Base-by-base conservation (phyloP, 805 yeast genomes). In the Kodamaea laetipori region DNA sequence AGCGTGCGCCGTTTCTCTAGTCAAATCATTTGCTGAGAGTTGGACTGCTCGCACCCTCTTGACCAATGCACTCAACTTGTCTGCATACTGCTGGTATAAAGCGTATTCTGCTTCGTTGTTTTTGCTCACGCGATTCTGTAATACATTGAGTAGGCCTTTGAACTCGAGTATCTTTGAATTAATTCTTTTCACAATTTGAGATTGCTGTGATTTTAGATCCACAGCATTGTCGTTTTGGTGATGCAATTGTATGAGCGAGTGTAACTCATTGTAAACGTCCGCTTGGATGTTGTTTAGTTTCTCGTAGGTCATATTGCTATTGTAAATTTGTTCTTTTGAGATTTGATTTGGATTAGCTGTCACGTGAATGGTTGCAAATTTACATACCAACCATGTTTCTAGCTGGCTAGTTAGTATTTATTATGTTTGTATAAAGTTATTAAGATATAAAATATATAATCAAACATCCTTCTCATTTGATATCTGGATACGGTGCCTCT, bases 31-130 rank as follows among this genome's bases (percentile, higher is more conserved):
- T 4, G 65, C 54, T 12, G 48, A 45, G 30, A 69, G 41, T 43
- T 67, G 73, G 8, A 59, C 50, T 7, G 61, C 53, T 43, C 63
- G 59, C 4, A 67, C 57, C 32, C 58, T 50, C 4, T 41, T 37
- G 37, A 56, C 59, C 27, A 69, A 49, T 7, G 56, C 44, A 8
- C 26, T 19, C 24, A 41, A 32, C 45, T 35, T 41, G 13, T 36
- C 40, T 16, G 16, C 37, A 17, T 41, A 41, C 17, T 34, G 30
- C 19, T 32, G 27, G 37, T 28, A 30, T 18, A 33, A 11, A 24
- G 33, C 26, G 6, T 5, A 17, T 18, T 37, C 37, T 15, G 27
- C 30, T 31, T 35, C 26, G 15, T 32, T 37, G 37, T 23, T 25
- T 12, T 36, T 23, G 12, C 37, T 31, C 24, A 30, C 17, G 10